A percentile compares a stretch with the other conserved stretches of the same genome.
Conservation (phyloP, 768 basidiomycete genomes). For the Agaricus blazei region DNA sequence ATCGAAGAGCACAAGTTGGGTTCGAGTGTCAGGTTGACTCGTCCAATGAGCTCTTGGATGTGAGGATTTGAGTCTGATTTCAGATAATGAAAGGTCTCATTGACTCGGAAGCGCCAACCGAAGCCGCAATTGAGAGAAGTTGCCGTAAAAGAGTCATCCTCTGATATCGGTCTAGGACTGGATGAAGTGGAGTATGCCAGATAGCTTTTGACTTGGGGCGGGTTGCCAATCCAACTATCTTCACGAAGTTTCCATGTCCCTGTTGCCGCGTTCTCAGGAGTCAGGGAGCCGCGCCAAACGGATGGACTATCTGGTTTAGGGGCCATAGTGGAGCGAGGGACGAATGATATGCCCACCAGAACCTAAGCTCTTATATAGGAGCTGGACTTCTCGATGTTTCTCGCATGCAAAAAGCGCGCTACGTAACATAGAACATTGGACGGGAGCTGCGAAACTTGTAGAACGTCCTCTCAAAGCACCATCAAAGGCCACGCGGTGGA, state of each 20-base stretch:
- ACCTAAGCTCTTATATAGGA: neutral
- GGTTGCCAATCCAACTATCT: neutral
- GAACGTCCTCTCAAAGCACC: no score
- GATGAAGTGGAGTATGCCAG: neutral
- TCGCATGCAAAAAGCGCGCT: neutral
- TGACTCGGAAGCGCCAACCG: slow-evolving; percentile 5
- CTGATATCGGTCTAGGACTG: neutral
- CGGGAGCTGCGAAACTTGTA: no score
- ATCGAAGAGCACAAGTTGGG: neutral
- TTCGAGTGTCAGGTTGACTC: neutral
- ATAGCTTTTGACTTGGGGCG: slow-evolving; percentile 4
- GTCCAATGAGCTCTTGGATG: neutral
- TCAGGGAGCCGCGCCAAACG: no score
- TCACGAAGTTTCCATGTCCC: neutral
- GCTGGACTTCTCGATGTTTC: neutral
- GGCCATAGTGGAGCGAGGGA: neutral
- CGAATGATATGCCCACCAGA: neutral
- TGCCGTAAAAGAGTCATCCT: neutral
- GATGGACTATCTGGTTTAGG: neutral
- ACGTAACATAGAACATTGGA: no score
- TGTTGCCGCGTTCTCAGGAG: no score
- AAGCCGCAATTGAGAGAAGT: slow-evolving; percentile 2
- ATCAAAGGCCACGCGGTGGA: no score
- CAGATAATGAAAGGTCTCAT: neutral
- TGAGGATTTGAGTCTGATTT: neutral